A percentile compares a stretch with the other conserved stretches of the same genome.
Conservation (phyloP, 2,329 filamentous ascomycete genomes). For the Polytolypa hystricis region DNA sequence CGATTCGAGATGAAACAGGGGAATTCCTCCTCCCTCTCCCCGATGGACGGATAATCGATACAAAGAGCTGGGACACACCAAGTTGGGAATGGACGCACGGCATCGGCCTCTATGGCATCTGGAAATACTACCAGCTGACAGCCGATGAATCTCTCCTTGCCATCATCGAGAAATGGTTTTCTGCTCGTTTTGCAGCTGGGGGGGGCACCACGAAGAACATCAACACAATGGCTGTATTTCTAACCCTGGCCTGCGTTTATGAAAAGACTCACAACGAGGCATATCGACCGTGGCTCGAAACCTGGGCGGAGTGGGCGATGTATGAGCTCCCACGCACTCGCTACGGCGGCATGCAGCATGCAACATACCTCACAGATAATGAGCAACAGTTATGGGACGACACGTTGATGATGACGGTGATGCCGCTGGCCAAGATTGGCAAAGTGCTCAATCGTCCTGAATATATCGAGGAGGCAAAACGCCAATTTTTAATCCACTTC, state of each 20-base stretch:
- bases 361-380: slow-evolving; percentile 61
- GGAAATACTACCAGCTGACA: slow-evolving; percentile 68
- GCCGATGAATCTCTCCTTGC: slow-evolving; percentile 48
- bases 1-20: slow-evolving; percentile 65
- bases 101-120: slow-evolving; percentile 68
- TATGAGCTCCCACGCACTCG: slow-evolving; percentile 61
- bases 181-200: slow-evolving; percentile 49
- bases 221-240: slow-evolving; percentile 71
- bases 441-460: slow-evolving; percentile 56
- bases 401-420: slow-evolving; percentile 78
- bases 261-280: slow-evolving; percentile 58
- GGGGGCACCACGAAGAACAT: slow-evolving; percentile 74
- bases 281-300: slow-evolving; percentile 66
- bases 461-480: slow-evolving; percentile 67
- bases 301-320: slow-evolving; percentile 76
- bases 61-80: slow-evolving; percentile 64
- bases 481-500: slow-evolving; percentile 65
- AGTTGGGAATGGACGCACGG: slow-evolving; percentile 74
- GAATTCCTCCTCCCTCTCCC: slow-evolving; percentile 60
- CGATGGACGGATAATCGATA: slow-evolving; percentile 68
- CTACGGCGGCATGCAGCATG: slow-evolving; percentile 63
- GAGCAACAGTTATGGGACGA: slow-evolving; percentile 73
- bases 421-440: slow-evolving; percentile 71
- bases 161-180: slow-evolving; percentile 66
- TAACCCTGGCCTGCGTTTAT: slow-evolving; percentile 67